phyloP scores from a whole-genome alignment of 257 asterid species.

The Cordia subcordata region DNA sequence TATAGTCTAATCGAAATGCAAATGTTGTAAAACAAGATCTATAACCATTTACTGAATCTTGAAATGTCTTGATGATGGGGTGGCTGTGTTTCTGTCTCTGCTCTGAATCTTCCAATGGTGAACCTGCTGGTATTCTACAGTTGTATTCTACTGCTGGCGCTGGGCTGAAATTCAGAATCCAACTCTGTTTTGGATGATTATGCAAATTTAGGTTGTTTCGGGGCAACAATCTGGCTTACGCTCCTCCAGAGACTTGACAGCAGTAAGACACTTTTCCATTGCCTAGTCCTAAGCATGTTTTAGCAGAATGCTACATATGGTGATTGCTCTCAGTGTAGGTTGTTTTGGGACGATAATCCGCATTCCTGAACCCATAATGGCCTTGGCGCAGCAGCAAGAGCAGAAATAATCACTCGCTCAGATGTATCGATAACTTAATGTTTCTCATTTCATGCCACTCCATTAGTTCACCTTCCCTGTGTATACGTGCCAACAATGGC shows the following conservation, averaged over 20 bases:
- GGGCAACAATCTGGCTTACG: slow-evolving; percentile 49
- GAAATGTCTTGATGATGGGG: slow-evolving; percentile 21
- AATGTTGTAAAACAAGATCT: background rate
- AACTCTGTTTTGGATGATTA: slow-evolving; percentile 63
- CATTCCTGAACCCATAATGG: slow-evolving; percentile 55
- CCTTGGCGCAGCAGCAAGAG: slow-evolving; percentile 63
- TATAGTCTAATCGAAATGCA: background rate
- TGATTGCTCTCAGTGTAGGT: slow-evolving; percentile 5
- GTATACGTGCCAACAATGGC: slow-evolving; percentile 87
- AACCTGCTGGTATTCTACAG: slow-evolving; percentile 45
- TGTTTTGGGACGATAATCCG: slow-evolving; percentile 32
- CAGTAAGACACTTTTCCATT: slow-evolving; percentile 63
- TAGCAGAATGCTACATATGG: background rate
- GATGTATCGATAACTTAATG: slow-evolving; percentile 91
- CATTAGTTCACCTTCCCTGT: slow-evolving; percentile 77
- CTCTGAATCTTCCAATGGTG: slow-evolving; percentile 50
- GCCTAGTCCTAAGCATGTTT: slow-evolving; percentile 24
- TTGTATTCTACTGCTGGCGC: slow-evolving; percentile 49
- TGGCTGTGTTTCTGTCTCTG: slow-evolving; percentile 51
- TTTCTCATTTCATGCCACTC: slow-evolving; percentile 82
- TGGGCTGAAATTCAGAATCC: slow-evolving; percentile 62
- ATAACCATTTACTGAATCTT: slow-evolving; percentile 2
- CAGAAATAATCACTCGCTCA: slow-evolving; percentile 68
- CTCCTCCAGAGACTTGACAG: slow-evolving; percentile 52
- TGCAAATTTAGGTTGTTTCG: slow-evolving; percentile 60